A percentile compares a stretch with the other conserved stretches of the same genome.
These are phyloP conservation scores for Elongisporangium anandrum DNA, from an alignment of 352 stramenopile species.

Conservation along the genomic window DNA sequence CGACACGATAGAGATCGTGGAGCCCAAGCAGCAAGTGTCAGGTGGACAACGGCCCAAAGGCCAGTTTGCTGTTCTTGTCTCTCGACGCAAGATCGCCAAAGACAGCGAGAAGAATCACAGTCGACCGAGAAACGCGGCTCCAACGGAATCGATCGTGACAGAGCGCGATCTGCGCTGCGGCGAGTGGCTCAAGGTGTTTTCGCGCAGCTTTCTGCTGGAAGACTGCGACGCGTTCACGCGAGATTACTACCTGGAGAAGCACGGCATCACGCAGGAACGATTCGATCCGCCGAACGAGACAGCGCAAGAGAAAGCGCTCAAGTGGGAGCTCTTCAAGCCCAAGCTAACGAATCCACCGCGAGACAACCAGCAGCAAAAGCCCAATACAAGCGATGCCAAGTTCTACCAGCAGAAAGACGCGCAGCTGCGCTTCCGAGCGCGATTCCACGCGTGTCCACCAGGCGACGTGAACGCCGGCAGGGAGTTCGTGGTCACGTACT, in stretches of 20 bases:
- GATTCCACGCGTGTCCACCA: constrained; percentile 33
- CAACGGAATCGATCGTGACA: constrained; percentile 23
- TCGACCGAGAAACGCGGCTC: constrained; percentile 6
- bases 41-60: constrained; percentile 39
- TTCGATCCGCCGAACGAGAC: constrained; percentile 16
- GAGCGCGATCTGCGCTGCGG: constrained; percentile 82
- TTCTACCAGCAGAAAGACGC: constrained; percentile 46
- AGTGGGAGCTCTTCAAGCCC: constrained; percentile 60
- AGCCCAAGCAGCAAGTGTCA: constrained; percentile 50
- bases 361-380: background rate
- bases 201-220: constrained; percentile 83
- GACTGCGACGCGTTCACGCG: constrained; percentile 91
- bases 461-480: constrained; percentile 40
- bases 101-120: constrained; percentile 16
- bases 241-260: constrained; percentile 80
- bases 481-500: constrained; percentile 78
- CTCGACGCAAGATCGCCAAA: constrained; percentile 56
- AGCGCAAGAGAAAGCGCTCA: constrained; percentile 12
- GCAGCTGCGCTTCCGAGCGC: constrained; percentile 69
- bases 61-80: constrained; percentile 81
- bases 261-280: constrained; percentile 79
- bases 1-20: constrained; percentile 90
- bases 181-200: constrained; percentile 79
- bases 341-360: constrained; percentile 2
- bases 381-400: background rate